Percentiles rank a stretch among this genome's conserved stretches.
phyloP scores from a whole-genome alignment of 1,284 basidiomycete genomes.

The Boletus subluridellus region DNA sequence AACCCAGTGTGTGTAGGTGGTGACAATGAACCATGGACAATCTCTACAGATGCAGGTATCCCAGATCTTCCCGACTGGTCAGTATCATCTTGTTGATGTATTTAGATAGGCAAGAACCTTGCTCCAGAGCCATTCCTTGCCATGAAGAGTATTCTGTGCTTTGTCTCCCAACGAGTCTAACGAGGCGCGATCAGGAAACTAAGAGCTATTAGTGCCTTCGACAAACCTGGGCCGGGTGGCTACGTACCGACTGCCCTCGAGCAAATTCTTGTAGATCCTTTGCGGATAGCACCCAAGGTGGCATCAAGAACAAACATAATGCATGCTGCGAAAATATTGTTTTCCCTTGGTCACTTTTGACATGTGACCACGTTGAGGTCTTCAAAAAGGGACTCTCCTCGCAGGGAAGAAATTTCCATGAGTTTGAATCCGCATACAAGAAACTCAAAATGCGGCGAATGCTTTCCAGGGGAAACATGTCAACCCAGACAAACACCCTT shows the following conservation, averaged over 20 bases:
- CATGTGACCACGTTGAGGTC: slow-evolving; percentile 49
- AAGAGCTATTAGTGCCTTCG: slow-evolving; percentile 6
- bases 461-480: slow-evolving; percentile 53
- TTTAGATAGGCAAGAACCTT: slow-evolving; percentile 45
- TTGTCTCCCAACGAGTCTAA: slow-evolving; percentile 28
- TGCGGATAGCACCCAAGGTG: slow-evolving; percentile 60
- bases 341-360: slow-evolving; percentile 12
- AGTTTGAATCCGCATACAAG: slow-evolving; percentile 39
- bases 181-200: slow-evolving; percentile 26
- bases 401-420: slow-evolving; percentile 43
- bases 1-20: slow-evolving; percentile 66
- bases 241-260: slow-evolving; percentile 44
- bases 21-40: slow-evolving; percentile 64
- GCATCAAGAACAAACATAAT: slow-evolving; percentile 55
- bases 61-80: slow-evolving; percentile 49
- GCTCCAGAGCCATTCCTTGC: slow-evolving; percentile 55
- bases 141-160: slow-evolving; percentile 19
- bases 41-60: slow-evolving; percentile 54
- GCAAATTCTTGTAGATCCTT: slow-evolving; percentile 56
- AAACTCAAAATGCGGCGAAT: slow-evolving; percentile 52
- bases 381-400: slow-evolving; percentile 44
- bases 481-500: slow-evolving; percentile 45
- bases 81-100: slow-evolving; percentile 5
- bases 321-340: slow-evolving; percentile 28
- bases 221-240: neutral